phyloP scores from a whole-genome alignment of 371 early-diverging fungal species.

The Syncephalastrum racemosum region DNA sequence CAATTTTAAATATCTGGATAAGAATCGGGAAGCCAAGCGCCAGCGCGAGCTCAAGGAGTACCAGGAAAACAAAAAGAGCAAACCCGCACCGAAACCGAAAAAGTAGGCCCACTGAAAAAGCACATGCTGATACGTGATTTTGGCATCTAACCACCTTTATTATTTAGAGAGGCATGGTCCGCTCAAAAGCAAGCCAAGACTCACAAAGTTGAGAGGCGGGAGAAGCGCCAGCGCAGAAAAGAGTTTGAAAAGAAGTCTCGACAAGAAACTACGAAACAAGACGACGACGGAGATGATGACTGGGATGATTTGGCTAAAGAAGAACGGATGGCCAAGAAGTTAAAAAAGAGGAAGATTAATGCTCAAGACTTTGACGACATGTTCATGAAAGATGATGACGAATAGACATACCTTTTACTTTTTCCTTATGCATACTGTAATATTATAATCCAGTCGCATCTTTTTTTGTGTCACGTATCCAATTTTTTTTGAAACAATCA shows the following conservation, averaged over 20 bases:
- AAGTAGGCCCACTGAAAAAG: conserved; percentile 12
- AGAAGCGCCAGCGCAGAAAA: conserved; percentile 67
- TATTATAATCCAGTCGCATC: too few relatives aligned
- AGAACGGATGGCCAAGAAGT: conserved; percentile 54
- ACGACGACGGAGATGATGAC: conserved; percentile 46
- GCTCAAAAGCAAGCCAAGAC: conserved; percentile 68
- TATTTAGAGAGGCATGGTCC: conserved; percentile 67
- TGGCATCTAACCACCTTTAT: background rate
- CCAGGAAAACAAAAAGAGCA: conserved; percentile 17
- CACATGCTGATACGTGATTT: background rate
- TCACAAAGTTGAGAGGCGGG: conserved; percentile 58
- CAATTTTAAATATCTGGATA: conserved; percentile 66
- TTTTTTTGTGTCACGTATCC: too few relatives aligned
- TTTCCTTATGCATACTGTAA: too few relatives aligned
- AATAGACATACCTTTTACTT: background rate
- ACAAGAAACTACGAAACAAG: conserved; percentile 48
- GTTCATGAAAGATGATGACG: conserved; percentile 20
- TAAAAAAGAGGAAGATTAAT: conserved; percentile 50
- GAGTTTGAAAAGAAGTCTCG: conserved; percentile 48
- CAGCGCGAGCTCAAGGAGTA: conserved; percentile 51
- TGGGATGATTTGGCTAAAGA: conserved; percentile 47
- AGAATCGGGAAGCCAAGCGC: conserved; percentile 77
- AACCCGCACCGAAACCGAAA: conserved; percentile 20
- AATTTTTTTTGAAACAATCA: too few relatives aligned
- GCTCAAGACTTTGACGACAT: conserved; percentile 52